phyloP scores from a whole-genome alignment of 306 rosid species.

The Cyclanthera cordifolia region DNA sequence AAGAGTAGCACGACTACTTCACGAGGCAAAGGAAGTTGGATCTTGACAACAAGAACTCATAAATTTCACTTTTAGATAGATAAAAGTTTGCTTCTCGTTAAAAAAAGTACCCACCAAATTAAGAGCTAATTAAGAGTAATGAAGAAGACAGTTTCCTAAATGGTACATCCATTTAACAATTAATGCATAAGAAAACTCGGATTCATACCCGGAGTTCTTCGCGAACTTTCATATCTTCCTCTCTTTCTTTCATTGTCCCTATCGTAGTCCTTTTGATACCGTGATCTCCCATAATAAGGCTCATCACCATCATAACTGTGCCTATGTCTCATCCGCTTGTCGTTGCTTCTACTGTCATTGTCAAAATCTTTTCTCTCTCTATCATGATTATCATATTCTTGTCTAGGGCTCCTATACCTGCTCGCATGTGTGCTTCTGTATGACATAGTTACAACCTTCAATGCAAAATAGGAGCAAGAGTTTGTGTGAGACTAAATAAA shows the following conservation, averaged over 20 bases:
- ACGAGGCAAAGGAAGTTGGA: too few species aligned
- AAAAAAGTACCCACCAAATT: not conserved
- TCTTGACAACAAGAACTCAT: not conserved
- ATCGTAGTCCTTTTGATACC: constrained; percentile 42
- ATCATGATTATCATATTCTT: constrained; percentile 37
- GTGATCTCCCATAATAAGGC: constrained; percentile 36
- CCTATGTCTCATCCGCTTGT: constrained; percentile 33
- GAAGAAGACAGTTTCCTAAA: not conserved
- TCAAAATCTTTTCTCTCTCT: constrained; percentile 43
- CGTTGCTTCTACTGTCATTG: constrained; percentile 41
- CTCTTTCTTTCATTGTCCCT: constrained; percentile 43
- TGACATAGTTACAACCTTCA: constrained; percentile 44
- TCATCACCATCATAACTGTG: constrained; percentile 30
- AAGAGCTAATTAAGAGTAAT: not conserved
- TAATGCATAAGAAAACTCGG: not conserved
- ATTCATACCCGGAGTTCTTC: constrained; percentile 62
- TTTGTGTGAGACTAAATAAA: not conserved
- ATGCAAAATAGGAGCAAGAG: constrained; percentile 18
- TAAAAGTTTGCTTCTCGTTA: not conserved
- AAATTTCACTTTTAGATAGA: not conserved
- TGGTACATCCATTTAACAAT: not conserved
- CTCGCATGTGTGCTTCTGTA: constrained; percentile 24
- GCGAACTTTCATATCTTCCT: constrained; percentile 60
- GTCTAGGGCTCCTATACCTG: constrained; percentile 28
- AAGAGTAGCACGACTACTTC: too few species aligned